Evolutionary conservation across 495 filamentous ascomycete genomes (phyloP), one percentile per base, ranked within the genome.

Genomic region (Thermochaetoides thermophila): DNA sequence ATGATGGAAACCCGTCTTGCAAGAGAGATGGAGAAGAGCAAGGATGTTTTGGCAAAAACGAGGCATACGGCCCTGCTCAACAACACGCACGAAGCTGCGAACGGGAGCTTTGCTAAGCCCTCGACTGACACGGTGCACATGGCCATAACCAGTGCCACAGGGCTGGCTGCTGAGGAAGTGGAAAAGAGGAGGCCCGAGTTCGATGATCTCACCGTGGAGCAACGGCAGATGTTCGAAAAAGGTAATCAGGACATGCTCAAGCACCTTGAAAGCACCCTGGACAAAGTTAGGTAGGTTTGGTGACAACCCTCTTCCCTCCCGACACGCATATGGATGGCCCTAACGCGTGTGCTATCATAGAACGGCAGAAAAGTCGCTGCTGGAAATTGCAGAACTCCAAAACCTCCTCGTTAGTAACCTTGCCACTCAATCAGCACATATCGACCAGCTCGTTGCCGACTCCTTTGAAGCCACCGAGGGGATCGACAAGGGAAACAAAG

Each of bases 361-460:
- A 42, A 82, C 76, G 17, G 84, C 89, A 2, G 87, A 99, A 56
- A 79, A 77, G 50, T 92, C 84, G 1, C 68, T 99, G 6, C 47
- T 93, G 4, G 89, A 96, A 50, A 96, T 99, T 34, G 81, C 83
- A 14, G 83, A 89, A 39, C 66, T 99, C 4, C 91, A 99, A 45
- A 80, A 78, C 29, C 78, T 84, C 22, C 74, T 99, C 12, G 81
- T 85, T 20, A 66, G 69, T 32, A 91, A 95, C 40, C 73, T 99
- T 1, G 66, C 76, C 14, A 74, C 74, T 3, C 89, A 99, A 45
- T 78, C 81, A 27, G 83, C 77, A 30, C 76, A 84, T 39, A 86
- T 99, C 37, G 76, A 81, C 32, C 81, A 86, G 43, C 60, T 99
- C 12, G 81, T 93, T n/a, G 63, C 74, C 29, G 91, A 99, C 42